Evolutionary conservation across 1,284 basidiomycete species (phyloP).

Genomic region (Ganoderma sinense): DNA sequence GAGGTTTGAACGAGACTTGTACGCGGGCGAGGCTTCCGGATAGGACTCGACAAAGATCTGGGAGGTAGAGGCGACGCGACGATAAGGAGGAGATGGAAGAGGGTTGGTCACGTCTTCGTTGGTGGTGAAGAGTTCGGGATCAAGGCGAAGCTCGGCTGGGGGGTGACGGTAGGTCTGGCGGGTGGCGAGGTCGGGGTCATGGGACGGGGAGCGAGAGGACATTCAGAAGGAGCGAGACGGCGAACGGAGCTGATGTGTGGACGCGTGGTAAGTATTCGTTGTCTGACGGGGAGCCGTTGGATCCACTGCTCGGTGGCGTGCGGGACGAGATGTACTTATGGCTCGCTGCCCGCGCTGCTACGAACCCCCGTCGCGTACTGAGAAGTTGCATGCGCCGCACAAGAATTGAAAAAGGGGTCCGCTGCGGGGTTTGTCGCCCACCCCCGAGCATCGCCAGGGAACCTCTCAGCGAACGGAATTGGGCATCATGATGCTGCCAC

Average conservation of each 20-base stretch:
- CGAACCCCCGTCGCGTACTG: neutral
- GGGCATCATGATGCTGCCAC: neutral
- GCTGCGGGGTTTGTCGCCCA: neutral
- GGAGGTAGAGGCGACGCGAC: slow-evolving; percentile 36
- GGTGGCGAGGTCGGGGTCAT: slow-evolving; percentile 16
- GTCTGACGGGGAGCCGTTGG: slow-evolving; percentile 1
- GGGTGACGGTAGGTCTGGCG: slow-evolving; percentile 11
- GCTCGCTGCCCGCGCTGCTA: neutral
- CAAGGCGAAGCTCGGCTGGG: slow-evolving; percentile 18
- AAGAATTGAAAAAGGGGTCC: neutral
- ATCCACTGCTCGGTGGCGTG: neutral
- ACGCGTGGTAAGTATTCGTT: neutral
- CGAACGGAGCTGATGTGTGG: neutral
- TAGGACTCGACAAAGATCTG: slow-evolving; percentile 35
- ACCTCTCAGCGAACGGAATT: no score
- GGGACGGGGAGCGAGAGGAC: slow-evolving; percentile 17
- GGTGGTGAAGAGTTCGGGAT: slow-evolving; percentile 35
- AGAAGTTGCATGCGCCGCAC: neutral
- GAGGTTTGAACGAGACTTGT: slow-evolving; percentile 36
- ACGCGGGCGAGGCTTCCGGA: slow-evolving; percentile 37
- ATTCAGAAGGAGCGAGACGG: slow-evolving; percentile 1
- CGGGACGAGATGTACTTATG: neutral
- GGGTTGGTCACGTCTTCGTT: slow-evolving; percentile 36
- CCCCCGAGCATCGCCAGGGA: neutral
- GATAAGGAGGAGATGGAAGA: slow-evolving; percentile 44